Evolutionary conservation across 805 yeast species (phyloP).

Genomic region (Debaryomyces tyrocola): DNA sequence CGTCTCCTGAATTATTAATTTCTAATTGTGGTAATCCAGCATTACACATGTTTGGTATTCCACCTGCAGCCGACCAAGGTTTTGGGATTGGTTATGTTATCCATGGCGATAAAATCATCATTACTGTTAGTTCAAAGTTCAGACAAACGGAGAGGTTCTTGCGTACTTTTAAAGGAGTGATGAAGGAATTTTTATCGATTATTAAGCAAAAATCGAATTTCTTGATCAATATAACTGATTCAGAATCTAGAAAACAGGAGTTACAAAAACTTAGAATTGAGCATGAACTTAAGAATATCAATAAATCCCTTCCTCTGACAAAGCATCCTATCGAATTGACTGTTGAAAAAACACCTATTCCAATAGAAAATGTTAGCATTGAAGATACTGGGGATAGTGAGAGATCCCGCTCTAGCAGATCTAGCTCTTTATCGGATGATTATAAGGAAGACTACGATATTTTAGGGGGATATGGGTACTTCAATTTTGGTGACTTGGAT

Average conservation of each 20-base stretch:
- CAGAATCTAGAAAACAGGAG: constrained; percentile 32
- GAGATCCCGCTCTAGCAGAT: neutral
- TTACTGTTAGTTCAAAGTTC: constrained; percentile 84
- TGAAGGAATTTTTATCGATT: constrained; percentile 56
- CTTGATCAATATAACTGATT: constrained; percentile 29
- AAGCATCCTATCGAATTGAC: constrained; percentile 25
- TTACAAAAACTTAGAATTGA: constrained; percentile 34
- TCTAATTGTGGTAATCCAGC: constrained; percentile 94
- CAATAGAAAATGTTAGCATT: constrained; percentile 11
- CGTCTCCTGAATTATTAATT: constrained; percentile 47
- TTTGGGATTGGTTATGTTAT: constrained; percentile 92
- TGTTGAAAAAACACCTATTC: constrained; percentile 14
- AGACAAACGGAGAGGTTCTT: constrained; percentile 81
- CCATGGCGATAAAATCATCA: constrained; percentile 72
- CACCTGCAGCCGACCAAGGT: constrained; percentile 88
- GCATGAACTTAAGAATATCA: constrained; percentile 31
- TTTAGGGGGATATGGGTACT: constrained; percentile 86
- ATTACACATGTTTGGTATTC: constrained; percentile 82
- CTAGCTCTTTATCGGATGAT: neutral
- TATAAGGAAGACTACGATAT: constrained; percentile 26
- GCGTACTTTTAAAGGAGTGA: constrained; percentile 64
- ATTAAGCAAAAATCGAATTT: constrained; percentile 39
- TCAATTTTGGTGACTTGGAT: constrained; percentile 69
- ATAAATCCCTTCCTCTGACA: constrained; percentile 19
- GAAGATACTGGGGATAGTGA: constrained; percentile 1